Percentiles rank a stretch among this genome's conserved stretches.
Conservation (phyloP, 805 yeast species). For the Yarrowia bubula region DNA sequence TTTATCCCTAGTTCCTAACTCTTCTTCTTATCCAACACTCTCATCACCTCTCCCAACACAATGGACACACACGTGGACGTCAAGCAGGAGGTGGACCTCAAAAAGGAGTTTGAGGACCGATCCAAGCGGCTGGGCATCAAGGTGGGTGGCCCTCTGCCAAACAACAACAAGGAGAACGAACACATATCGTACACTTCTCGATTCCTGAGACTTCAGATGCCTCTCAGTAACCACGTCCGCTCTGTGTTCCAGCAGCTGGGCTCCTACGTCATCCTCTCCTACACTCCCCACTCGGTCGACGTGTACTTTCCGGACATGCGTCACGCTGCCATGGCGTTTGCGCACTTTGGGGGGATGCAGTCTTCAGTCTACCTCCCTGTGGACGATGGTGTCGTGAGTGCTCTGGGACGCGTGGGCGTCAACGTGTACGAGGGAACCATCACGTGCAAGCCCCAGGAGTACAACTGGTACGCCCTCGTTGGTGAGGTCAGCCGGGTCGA, state of each 20-base stretch:
- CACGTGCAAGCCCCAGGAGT: conserved; percentile 12
- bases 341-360: not conserved
- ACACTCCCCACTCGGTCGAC: not conserved
- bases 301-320: conserved; percentile 21
- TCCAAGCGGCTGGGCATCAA: conserved; percentile 41
- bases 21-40: not conserved
- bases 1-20: conserved; percentile 51
- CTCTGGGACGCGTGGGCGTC: not conserved
- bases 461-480: conserved; percentile 18
- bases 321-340: not conserved
- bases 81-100: conserved; percentile 41
- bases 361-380: not conserved
- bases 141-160: not conserved
- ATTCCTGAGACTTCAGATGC: not conserved
- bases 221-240: conserved; percentile 1
- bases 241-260: conserved; percentile 6
- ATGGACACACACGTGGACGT: conserved; percentile 19
- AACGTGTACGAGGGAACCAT: not conserved
- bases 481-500: conserved; percentile 1
- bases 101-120: conserved; percentile 63
- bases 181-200: not conserved
- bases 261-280: conserved; percentile 10
- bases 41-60: not conserved
- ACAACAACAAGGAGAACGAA: conserved; percentile 14
- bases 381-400: not conserved